A percentile compares a stretch with the other conserved stretches of the same genome.
phyloP scores from a whole-genome alignment of 106 monocot species.

The Alisma plantagoaquatica region DNA sequence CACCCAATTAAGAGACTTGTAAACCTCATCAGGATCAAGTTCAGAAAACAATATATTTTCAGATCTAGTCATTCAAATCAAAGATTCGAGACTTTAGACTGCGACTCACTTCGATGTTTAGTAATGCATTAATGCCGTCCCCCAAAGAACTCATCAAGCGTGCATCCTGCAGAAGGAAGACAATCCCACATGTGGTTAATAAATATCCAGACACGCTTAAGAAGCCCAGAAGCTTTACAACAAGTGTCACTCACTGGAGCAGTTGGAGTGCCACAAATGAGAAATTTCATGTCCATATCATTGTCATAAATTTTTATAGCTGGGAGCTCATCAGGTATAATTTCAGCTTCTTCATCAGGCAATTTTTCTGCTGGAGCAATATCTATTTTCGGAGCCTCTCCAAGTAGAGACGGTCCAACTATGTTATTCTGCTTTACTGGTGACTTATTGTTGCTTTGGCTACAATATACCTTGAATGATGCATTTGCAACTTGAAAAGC shows the following conservation, averaged over 20 bases:
- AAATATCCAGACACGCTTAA: not conserved
- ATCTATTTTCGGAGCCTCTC: conserved; percentile 75
- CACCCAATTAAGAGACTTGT: too few relatives aligned
- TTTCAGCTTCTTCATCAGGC: conserved; percentile 23
- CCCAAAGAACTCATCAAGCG: conserved; percentile 72
- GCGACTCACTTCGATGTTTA: conserved; percentile 96
- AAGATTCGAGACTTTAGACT: too few relatives aligned
- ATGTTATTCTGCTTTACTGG: conserved; percentile 35
- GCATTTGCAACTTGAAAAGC: conserved; percentile 95
- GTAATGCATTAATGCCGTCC: conserved; percentile 90
- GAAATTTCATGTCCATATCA: conserved; percentile 52
- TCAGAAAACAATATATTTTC: not conserved
- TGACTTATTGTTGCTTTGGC: conserved; percentile 28
- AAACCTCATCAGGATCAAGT: not conserved
- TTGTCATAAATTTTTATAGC: conserved; percentile 83
- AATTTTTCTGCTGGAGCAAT: conserved; percentile 33
- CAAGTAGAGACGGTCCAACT: conserved; percentile 51
- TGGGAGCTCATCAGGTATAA: conserved; percentile 35
- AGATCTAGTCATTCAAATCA: not conserved
- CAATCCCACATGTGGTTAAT: not conserved
- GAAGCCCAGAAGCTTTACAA: not conserved
- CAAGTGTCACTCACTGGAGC: not conserved
- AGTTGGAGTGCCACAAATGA: conserved; percentile 66
- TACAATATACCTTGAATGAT: conserved; percentile 59
- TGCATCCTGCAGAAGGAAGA: conserved; percentile 51